Evolutionary conservation across 768 basidiomycete species (phyloP).

Genomic region (Amanita thiersii): DNA sequence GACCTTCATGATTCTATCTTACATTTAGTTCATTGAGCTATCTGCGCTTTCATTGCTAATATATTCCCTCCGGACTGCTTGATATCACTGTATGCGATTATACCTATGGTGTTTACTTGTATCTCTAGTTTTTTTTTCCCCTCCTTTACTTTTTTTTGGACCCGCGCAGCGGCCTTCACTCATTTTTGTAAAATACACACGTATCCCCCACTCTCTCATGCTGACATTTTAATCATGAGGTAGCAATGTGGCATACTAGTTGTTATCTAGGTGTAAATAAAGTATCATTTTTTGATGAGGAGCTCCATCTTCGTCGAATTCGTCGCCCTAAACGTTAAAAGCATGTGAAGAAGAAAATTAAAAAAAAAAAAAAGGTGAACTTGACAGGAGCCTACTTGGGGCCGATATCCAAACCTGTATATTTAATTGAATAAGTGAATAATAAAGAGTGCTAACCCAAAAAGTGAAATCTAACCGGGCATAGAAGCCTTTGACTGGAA

Average conservation of each 20-base stretch:
- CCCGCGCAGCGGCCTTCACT: neutral
- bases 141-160: no score
- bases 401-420: slow-evolving; percentile 24
- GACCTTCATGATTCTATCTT: slow-evolving; percentile 20
- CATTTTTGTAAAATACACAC: slow-evolving; percentile 7
- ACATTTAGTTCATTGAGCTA: slow-evolving; percentile 9
- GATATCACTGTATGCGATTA: slow-evolving; percentile 6
- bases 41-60: neutral
- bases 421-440: slow-evolving; percentile 9
- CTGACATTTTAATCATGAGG: neutral
- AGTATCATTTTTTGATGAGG: slow-evolving; percentile 82
- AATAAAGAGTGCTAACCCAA: slow-evolving; percentile 6
- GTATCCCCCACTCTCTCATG: slow-evolving; percentile 4
- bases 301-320: slow-evolving; percentile 78
- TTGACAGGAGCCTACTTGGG: slow-evolving; percentile 7
- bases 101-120: slow-evolving; percentile 5
- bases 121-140: slow-evolving; percentile 8
- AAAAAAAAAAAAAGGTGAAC: slow-evolving; percentile 1
- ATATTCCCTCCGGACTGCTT: slow-evolving; percentile 1
- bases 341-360: slow-evolving; percentile 5
- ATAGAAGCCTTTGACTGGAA: slow-evolving; percentile 68
- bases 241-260: neutral
- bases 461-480: slow-evolving; percentile 48
- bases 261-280: slow-evolving; percentile 28
- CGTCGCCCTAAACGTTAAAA: slow-evolving; percentile 40